Evolutionary conservation across 768 basidiomycete species (phyloP), one percentile per base, ranked within the genome.

Genomic region (Boletus vermiculosoides): DNA sequence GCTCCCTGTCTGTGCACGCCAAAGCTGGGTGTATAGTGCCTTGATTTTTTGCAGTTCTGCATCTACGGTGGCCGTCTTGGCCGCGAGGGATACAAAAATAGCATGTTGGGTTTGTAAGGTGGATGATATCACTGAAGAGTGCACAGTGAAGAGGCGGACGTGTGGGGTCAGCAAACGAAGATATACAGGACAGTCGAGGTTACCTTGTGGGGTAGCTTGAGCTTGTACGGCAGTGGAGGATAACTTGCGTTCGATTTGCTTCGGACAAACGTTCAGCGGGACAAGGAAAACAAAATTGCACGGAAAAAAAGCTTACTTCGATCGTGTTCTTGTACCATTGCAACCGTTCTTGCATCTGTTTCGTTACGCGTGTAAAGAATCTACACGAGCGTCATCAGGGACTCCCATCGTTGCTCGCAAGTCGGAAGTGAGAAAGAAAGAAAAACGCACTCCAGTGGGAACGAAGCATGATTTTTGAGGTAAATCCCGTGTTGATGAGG

Each of bases 321-420:
- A 92, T 87, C 25, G 89, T 91, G 22, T 81, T 76, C 63, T 90
- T 89, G 72, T 89, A 92, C 85, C 90, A 91, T 40, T 80, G 78
- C 51, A 92, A 71, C 34, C 87, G 78, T 61, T 88, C 84, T 54
- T 77, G 78, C 83, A 92, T 87, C 63, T 90, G 82, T 51, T 83
- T 79, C 15, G 87, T 84, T 36, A 90, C 81, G 22, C 88, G 81
- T 25, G 76, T 79, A 74, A 92, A 92, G 72, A 84, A 90, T 63
- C 90, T 91, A 30, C 6, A 13, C 13, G 2, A 18, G 31, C 5
- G 16, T 39, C 41, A 45, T 63, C 37, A 56, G 22, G n/a, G 13
- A 28, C 20, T 47, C 33, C 10, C 2, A 12, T 39, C 6, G 13
- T 37, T 5, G 20, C n/a, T n/a, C 3, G 8, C 7, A 15, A 8